Evolutionary conservation across 2,329 filamentous ascomycete species (phyloP).

Genomic region (Claviceps monticola): DNA sequence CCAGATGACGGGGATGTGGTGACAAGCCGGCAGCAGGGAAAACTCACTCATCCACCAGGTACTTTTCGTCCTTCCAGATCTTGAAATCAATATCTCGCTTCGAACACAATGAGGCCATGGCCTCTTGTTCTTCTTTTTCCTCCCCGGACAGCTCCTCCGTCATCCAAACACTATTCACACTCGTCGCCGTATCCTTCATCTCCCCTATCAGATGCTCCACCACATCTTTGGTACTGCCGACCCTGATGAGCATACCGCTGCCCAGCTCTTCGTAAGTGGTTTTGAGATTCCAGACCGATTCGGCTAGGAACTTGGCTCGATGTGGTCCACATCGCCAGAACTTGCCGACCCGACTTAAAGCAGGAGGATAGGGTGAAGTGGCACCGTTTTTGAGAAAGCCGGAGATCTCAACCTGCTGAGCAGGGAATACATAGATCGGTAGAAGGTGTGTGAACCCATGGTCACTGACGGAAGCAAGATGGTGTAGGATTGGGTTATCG

Average conservation of each 20-base stretch:
- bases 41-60: constrained; percentile 64
- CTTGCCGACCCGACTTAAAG: constrained; percentile 47
- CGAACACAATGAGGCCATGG: constrained; percentile 38
- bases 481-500: constrained; percentile 62
- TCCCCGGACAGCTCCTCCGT: constrained; percentile 56
- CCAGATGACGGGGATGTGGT: not conserved
- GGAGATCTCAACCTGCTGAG: constrained; percentile 59
- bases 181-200: constrained; percentile 26
- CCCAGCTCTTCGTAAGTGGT: constrained; percentile 40
- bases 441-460: constrained; percentile 54
- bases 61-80: constrained; percentile 63
- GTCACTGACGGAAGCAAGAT: constrained; percentile 30
- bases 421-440: constrained; percentile 55
- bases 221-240: constrained; percentile 47
- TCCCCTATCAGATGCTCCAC: constrained; percentile 41
- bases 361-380: constrained; percentile 53
- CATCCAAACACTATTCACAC: constrained; percentile 57
- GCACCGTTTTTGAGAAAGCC: constrained; percentile 48
- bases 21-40: not conserved
- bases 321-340: constrained; percentile 66
- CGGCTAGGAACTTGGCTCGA: constrained; percentile 56
- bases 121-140: constrained; percentile 50
- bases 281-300: constrained; percentile 63
- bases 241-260: constrained; percentile 49
- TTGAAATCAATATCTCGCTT: constrained; percentile 44